Evolutionary conservation across 768 basidiomycete genomes (phyloP), one percentile per base, ranked within the genome.

Genomic region (Hirschioporus abietinus): DNA sequence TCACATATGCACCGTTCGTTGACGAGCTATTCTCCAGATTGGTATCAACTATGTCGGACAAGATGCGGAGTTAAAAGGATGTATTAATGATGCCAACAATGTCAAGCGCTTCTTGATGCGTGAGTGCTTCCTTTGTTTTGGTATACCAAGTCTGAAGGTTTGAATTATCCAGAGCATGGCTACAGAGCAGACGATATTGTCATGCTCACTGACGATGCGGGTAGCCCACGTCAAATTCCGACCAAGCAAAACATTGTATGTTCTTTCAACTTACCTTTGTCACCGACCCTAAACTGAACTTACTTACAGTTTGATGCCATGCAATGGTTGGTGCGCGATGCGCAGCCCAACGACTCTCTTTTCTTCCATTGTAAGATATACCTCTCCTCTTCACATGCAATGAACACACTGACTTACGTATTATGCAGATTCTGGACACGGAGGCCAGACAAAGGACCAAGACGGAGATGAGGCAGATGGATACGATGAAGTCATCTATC

Each of bases 11-110:
- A 5, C 15, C 18, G 18, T 59, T 20, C 30, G n/a, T 35, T 63
- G 24, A 35, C 63, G 36, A 20, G 12, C 26, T 68, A 23, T 23
- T 58, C 35, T 52, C 10, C 69, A 94, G 93, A 88, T 97, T 70
- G 96, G 96, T 0, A 92, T 97, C 71, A 94, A 94, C 76, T 98
- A 98, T 74, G 74, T 82, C 24, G 89, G 91, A 0, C 86, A 88
- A 70, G 74, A 75, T 3, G 83, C 83, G n/a, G 83, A 88, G 70
- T 80, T 98, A 7, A 76, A 79, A 0, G 96, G 96, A 10, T 99
- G 96, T 74, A 90, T 96, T 74, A 96, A 98, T 74, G 96, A 99
- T 72, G 96, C 89, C 0, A 76, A 81, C 62, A 96, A 95, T 74
- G 85, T 98, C 64, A 82, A 85, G 71, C 75, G 79, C n/a, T 98